phyloP scores from a whole-genome alignment of 1,284 basidiomycete species.

The Volvariella volvacea region DNA sequence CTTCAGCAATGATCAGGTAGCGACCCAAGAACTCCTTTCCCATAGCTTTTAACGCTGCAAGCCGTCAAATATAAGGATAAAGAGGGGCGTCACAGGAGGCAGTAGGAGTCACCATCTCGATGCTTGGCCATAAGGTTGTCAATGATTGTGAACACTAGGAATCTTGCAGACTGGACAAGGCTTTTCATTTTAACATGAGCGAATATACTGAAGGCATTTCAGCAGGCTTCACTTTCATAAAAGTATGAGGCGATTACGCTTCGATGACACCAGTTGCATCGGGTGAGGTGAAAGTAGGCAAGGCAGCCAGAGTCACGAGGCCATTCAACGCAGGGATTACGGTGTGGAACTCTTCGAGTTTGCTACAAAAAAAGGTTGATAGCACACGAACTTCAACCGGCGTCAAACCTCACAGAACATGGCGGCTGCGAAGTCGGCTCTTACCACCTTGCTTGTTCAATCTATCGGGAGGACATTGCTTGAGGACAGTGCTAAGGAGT shows the following conservation, averaged over 20 bases:
- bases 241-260: constrained; percentile 44
- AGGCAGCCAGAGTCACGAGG: constrained; percentile 59
- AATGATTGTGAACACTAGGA: constrained; percentile 77
- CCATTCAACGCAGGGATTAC: constrained; percentile 74
- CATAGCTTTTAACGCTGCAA: constrained; percentile 62
- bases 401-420: constrained; percentile 5
- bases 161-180: constrained; percentile 79
- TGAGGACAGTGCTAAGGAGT: constrained; percentile 63
- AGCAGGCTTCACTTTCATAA: constrained; percentile 1
- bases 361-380: constrained; percentile 77
- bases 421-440: constrained; percentile 17
- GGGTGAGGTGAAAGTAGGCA: constrained; percentile 62
- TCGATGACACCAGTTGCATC: constrained; percentile 66
- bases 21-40: constrained; percentile 68
- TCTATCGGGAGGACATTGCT: constrained; percentile 50
- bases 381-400: constrained; percentile 66
- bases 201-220: constrained; percentile 54
- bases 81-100: not conserved
- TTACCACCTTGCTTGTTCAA: constrained; percentile 81
- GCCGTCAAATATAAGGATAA: constrained; percentile 4
- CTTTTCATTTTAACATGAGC: constrained; percentile 75
- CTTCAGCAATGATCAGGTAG: constrained; percentile 80
- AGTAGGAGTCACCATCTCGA: constrained; percentile 53
- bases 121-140: constrained; percentile 76
- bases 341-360: constrained; percentile 81